These are phyloP conservation scores for Solanum pennellii DNA, from an alignment of 257 asterid genomes.

Conservation along the genomic window DNA sequence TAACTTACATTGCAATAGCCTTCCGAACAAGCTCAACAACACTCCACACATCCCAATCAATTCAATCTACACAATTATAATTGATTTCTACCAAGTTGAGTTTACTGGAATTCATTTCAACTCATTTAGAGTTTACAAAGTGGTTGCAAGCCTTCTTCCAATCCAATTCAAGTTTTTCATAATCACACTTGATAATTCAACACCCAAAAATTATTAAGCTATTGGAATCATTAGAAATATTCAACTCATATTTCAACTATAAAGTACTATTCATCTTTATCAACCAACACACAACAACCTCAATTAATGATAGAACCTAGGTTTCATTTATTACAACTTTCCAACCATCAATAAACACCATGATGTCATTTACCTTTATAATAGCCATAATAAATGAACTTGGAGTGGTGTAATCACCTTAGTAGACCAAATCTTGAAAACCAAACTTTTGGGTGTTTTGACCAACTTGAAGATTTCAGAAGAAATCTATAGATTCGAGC, in stretches of 20 bases:
- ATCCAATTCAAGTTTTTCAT: background rate
- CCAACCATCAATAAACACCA: background rate
- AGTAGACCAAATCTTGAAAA: background rate
- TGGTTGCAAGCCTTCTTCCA: background rate
- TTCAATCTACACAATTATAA: background rate
- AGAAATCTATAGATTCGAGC: background rate
- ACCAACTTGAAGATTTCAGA: background rate
- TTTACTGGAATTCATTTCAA: background rate
- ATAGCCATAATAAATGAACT: background rate
- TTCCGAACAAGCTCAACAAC: background rate
- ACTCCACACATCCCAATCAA: background rate
- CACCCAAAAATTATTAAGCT: background rate
- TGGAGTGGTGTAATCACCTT: background rate
- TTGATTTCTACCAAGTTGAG: background rate
- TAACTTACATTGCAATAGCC: background rate
- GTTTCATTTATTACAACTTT: background rate
- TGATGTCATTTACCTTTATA: background rate
- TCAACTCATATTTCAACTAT: background rate
- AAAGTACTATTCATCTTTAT: background rate
- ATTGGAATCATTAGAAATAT: background rate
- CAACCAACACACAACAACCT: background rate
- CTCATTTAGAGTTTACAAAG: background rate
- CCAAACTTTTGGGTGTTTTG: background rate
- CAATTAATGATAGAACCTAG: background rate
- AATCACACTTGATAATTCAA: background rate